Evolutionary conservation across 2,329 filamentous ascomycete species (phyloP).

Genomic region (Elsinoe ampelina): DNA sequence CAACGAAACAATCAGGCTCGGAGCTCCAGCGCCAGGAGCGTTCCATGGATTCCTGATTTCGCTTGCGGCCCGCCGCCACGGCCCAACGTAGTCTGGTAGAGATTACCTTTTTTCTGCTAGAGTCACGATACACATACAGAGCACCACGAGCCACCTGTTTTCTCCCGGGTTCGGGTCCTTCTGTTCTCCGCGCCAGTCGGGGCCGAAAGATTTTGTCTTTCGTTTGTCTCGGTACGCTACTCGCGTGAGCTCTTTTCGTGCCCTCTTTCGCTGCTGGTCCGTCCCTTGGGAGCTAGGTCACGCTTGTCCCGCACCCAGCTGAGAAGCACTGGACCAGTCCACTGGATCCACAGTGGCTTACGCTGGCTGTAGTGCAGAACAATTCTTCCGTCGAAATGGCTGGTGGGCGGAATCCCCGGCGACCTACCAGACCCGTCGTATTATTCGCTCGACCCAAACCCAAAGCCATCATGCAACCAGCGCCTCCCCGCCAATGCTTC

Average conservation of each 20-base stretch:
- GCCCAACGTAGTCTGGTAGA: background rate
- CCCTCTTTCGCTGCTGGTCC: background rate
- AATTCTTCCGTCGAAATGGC: background rate
- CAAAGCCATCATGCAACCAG: background rate
- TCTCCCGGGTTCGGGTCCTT: background rate
- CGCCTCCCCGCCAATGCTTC: background rate
- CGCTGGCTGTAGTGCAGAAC: background rate
- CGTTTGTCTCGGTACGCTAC: constrained; percentile 10
- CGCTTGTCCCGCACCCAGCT: background rate
- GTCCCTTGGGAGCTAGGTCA: background rate
- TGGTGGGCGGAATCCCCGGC: background rate
- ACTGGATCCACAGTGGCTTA: background rate
- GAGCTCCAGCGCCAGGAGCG: background rate
- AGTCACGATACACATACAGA: background rate
- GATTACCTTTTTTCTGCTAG: background rate
- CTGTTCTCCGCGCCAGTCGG: background rate
- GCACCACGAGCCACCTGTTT: constrained; percentile 1
- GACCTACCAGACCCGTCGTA: background rate
- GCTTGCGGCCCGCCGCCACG: background rate
- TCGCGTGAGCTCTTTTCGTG: background rate
- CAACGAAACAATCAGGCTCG: background rate
- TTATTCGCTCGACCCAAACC: background rate
- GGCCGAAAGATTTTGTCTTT: background rate
- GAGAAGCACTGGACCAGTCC: background rate
- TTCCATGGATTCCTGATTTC: no score